Conservation (phyloP, 768 basidiomycete genomes). For the Amanita inopinata region DNA sequence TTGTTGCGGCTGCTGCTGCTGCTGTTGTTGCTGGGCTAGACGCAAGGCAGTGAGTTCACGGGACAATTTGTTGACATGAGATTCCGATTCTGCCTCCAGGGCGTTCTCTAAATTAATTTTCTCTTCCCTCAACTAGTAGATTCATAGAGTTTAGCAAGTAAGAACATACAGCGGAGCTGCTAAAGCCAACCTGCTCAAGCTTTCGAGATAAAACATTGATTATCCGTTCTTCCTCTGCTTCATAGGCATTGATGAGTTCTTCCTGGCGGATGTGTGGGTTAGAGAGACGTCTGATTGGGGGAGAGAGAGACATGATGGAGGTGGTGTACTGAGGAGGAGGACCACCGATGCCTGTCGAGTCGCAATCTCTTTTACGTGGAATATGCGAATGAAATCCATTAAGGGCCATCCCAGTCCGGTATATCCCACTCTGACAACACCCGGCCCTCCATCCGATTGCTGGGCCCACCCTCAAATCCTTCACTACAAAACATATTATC, state of each 20-base stretch:
- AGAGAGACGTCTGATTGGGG: conserved; percentile 52
- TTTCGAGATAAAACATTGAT: conserved; percentile 77
- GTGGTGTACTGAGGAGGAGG: conserved; percentile 1
- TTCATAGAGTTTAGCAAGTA: not conserved
- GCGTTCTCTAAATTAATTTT: conserved; percentile 77
- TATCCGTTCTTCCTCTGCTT: conserved; percentile 85
- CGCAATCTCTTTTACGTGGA: conserved; percentile 17
- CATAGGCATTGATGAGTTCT: conserved; percentile 79
- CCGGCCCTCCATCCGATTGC: conserved; percentile 3
- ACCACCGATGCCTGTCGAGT: not conserved
- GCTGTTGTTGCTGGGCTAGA: conserved; percentile 45
- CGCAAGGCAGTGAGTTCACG: conserved; percentile 61
- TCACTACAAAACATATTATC: not conserved
- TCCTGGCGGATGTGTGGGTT: conserved; percentile 52
- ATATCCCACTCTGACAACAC: not conserved
- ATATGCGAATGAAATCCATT: conserved; percentile 5
- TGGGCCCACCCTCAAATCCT: conserved; percentile 11
- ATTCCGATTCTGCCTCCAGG: conserved; percentile 80
- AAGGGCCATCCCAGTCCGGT: too few relatives aligned
- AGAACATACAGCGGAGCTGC: conserved; percentile 2
- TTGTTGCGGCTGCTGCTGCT: conserved; percentile 29
- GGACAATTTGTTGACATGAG: conserved; percentile 68
- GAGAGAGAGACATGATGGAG: conserved; percentile 33
- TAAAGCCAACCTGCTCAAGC: conserved; percentile 58
- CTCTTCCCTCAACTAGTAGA: conserved; percentile 65